These are phyloP conservation scores for Pseudopyricularia javanii DNA, from an alignment of 2,329 filamentous ascomycete genomes.

Conservation along the genomic window DNA sequence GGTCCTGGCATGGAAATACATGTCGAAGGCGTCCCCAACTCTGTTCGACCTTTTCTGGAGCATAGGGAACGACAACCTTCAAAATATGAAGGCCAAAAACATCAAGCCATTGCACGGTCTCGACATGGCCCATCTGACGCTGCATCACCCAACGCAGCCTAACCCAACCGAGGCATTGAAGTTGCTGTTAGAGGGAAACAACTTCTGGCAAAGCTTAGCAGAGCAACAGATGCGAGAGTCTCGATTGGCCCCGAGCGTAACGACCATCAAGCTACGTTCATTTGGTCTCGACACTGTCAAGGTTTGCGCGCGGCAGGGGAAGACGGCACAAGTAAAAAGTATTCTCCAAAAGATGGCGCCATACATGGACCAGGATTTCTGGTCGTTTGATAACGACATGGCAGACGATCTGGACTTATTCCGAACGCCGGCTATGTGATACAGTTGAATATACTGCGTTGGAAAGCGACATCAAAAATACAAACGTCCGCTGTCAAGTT, in stretches of 20 bases:
- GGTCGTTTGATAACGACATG: background rate
- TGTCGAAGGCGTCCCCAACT: slow-evolving; percentile 28
- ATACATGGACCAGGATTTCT: background rate
- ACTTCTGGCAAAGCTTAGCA: slow-evolving; percentile 2
- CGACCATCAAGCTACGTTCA: slow-evolving; percentile 16
- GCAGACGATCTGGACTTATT: background rate
- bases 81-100: background rate
- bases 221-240: background rate
- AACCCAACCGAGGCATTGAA: slow-evolving; percentile 31
- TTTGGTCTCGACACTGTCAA: slow-evolving; percentile 33
- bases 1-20: slow-evolving; percentile 29
- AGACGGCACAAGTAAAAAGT: background rate
- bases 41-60: slow-evolving; percentile 41
- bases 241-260: background rate
- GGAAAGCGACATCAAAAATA: too few relatives aligned
- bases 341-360: background rate
- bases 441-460: too few relatives aligned
- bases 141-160: slow-evolving; percentile 41
- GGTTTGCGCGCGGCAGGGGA: background rate
- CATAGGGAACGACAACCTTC: slow-evolving; percentile 24
- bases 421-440: background rate
- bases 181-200: slow-evolving; percentile 22
- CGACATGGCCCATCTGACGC: slow-evolving; percentile 39
- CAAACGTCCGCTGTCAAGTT: too few relatives aligned
- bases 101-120: slow-evolving; percentile 9